phyloP scores from a whole-genome alignment of 1,284 basidiomycete genomes.

The Boletus mariae region DNA sequence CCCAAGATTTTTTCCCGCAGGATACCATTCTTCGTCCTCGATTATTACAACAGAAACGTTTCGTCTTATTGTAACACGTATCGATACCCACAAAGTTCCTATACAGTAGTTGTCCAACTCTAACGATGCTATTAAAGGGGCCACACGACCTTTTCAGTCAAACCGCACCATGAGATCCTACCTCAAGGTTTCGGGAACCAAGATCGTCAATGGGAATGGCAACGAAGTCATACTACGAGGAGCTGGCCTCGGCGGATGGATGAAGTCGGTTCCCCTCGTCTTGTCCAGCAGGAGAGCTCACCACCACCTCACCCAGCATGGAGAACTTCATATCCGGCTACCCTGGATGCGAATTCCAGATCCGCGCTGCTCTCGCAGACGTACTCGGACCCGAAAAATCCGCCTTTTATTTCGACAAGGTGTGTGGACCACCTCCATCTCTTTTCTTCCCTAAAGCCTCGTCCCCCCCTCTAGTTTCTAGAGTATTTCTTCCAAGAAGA shows the following conservation, averaged over 20 bases:
- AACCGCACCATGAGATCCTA: conserved; percentile 35
- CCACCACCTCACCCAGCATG: conserved; percentile 39
- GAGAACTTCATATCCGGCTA: conserved; percentile 64
- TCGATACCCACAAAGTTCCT: no score
- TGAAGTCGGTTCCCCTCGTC: conserved; percentile 46
- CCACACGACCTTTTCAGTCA: not conserved
- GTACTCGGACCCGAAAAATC: conserved; percentile 66
- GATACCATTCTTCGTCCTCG: no score
- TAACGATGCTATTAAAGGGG: no score
- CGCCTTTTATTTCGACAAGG: conserved; percentile 77
- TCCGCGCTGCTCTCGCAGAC: conserved; percentile 62
- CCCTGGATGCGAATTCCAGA: conserved; percentile 61
- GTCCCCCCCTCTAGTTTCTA: conserved; percentile 48
- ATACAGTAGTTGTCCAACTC: no score
- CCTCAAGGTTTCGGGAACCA: conserved; percentile 53
- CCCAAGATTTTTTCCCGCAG: no score
- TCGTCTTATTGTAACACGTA: no score
- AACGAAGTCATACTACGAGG: conserved; percentile 60
- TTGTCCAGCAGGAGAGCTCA: conserved; percentile 12
- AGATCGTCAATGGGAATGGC: conserved; percentile 53
- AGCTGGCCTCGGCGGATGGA: conserved; percentile 68
- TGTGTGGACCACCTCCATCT: conserved; percentile 24
- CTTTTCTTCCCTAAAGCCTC: not conserved
- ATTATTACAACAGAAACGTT: no score
- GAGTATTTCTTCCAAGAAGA: conserved; percentile 70